These are phyloP conservation scores for Gymnopus androsaceus DNA, from an alignment of 1,284 basidiomycete genomes.

Conservation along the genomic window DNA sequence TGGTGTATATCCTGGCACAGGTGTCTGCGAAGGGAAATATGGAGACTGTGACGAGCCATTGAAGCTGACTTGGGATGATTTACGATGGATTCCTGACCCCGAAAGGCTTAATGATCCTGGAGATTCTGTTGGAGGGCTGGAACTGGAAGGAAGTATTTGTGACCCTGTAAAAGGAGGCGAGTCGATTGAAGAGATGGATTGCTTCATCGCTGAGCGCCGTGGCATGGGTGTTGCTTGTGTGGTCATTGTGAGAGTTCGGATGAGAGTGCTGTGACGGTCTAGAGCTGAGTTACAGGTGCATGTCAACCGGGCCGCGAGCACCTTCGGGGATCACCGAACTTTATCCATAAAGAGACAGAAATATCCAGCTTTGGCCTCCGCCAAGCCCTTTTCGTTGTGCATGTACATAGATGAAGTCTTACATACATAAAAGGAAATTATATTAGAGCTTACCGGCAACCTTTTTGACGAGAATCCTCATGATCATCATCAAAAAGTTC, in stretches of 20 bases:
- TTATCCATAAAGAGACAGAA: no score
- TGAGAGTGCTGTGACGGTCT: conserved; percentile 3
- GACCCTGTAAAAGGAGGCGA: conserved; percentile 8
- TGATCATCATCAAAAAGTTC: no score
- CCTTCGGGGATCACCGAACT: no score
- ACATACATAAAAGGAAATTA: no score
- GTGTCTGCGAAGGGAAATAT: conserved; percentile 11
- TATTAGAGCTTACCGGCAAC: no score
- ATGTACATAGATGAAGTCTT: no score
- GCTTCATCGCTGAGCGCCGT: conserved; percentile 18
- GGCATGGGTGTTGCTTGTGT: conserved; percentile 1
- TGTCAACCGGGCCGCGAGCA: no score
- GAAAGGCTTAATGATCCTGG: background rate
- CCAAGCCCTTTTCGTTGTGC: no score
- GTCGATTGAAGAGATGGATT: conserved; percentile 12
- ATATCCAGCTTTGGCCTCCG: no score
- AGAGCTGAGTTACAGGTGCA: background rate
- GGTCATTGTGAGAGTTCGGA: no score
- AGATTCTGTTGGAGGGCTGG: conserved; percentile 1
- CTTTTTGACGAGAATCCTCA: no score
- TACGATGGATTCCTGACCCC: conserved; percentile 1
- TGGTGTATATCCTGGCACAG: conserved; percentile 44
- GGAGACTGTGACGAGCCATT: background rate
- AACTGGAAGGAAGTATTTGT: conserved; percentile 5
- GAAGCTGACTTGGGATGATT: conserved; percentile 7